Conservation (phyloP, 805 yeast genomes). For the Candida verbasci region DNA sequence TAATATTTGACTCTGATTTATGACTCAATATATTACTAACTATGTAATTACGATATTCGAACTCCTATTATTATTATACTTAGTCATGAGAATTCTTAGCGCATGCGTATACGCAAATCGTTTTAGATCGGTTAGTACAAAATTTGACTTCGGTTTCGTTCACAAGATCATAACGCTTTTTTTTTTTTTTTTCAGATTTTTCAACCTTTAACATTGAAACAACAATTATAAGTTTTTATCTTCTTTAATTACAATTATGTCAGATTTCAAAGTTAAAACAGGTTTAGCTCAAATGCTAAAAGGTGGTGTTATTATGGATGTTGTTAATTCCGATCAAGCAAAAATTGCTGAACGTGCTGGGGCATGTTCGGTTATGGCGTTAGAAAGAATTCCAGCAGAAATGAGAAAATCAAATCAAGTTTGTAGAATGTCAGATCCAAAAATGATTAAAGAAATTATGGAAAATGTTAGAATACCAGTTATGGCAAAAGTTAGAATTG, state of each 20-base stretch:
- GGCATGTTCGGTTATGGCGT: conserved; percentile 87
- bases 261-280: conserved; percentile 54
- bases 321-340: conserved; percentile 78
- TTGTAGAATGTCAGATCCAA: conserved; percentile 82
- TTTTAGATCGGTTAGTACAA: too few species aligned
- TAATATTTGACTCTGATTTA: background rate
- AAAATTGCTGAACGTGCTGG: conserved; percentile 77
- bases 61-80: too few species aligned
- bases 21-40: too few species aligned
- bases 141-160: background rate
- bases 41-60: too few species aligned
- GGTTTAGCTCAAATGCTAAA: conserved; percentile 86
- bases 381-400: conserved; percentile 81
- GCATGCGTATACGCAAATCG: too few species aligned
- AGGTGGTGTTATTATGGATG: conserved; percentile 74
- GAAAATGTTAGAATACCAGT: conserved; percentile 58
- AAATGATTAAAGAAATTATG: conserved; percentile 73
- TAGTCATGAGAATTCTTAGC: too few species aligned
- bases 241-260: too few species aligned
- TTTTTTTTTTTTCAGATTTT: too few species aligned
- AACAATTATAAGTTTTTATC: too few species aligned
- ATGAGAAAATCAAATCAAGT: conserved; percentile 79
- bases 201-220: too few species aligned
- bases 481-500: conserved; percentile 84
- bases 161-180: too few species aligned